Evolutionary conservation across 345 rosid species (phyloP), one percentile per base, ranked within the genome.

Genomic region (Arabis alpina): DNA sequence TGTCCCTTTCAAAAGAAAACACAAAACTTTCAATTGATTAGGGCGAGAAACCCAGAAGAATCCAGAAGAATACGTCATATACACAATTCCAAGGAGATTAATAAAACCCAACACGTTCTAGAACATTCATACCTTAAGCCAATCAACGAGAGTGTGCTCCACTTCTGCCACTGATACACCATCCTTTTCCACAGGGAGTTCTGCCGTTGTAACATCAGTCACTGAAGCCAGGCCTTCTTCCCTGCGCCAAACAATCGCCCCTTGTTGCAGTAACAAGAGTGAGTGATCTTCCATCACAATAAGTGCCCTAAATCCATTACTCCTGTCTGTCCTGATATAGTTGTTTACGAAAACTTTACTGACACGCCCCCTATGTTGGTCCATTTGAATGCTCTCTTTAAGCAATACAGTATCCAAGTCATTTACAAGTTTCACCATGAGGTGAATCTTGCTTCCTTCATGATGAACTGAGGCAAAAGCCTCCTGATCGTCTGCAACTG

Each of bases 271-370:
- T 74, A 95, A 81, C 74, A 90, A 80, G 32, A 95, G 82, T 40
- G 99, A 92, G 82, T 92, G 98, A 80, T 95, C 98, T 85, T 95
- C 99, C 99, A 95, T 88, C 66, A 92, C 88, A 65, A 95, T 82
- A 81, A 92, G 86, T n/a, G 86, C 97, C 87, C 99, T 85, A 75
- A 92, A 95, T 42, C 99, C 99, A 80, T 95, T 76, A 65, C 94
- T 83, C 75, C 82, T 90, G 76, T 95, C 99, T n/a, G 98, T 95
- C 78, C 86, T 81, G 71, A 90, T 66, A 79, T 92, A 95, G 80
- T 85, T 88, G 75, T 95, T 92, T 70, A 95, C 81, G 82, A 90
- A 95, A 82, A 95, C 90, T 87, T 86, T 90, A 56, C 86, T 83
- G 59, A 88, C 91, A 73, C 80, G 72, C 19, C 99, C 99, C 74